Conservation (phyloP, 768 basidiomycete genomes). For the Boletellus emodensis region DNA sequence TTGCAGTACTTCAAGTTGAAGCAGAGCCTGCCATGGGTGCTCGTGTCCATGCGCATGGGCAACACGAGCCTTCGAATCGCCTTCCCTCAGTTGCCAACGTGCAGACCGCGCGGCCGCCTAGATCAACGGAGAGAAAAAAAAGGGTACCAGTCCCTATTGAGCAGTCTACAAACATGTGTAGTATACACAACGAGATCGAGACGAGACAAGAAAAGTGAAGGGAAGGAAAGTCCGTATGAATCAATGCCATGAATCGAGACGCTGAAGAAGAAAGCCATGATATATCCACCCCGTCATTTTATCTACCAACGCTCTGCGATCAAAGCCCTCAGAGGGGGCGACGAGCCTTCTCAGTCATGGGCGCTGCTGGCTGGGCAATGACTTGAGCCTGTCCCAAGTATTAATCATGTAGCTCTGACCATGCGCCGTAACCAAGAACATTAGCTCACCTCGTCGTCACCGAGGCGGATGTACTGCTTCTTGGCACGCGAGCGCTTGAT, state of each 20-base stretch:
- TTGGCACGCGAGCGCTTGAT: conserved; percentile 33
- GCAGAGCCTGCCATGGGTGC: no score
- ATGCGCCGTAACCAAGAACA: neutral
- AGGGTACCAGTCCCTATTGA: conserved; percentile 25
- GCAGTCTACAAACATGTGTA: conserved; percentile 15
- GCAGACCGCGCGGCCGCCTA: neutral
- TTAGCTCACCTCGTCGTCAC: conserved; percentile 35
- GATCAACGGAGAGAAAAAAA: neutral
- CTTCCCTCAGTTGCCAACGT: neutral
- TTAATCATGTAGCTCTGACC: conserved; percentile 8
- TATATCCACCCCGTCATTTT: conserved; percentile 1
- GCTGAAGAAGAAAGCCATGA: neutral
- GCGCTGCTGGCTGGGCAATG: conserved; percentile 13
- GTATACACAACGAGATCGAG: conserved; percentile 10
- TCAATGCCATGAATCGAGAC: conserved; percentile 18
- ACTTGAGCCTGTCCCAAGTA: conserved; percentile 13
- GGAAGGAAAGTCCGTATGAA: conserved; percentile 15
- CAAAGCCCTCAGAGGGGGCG: conserved; percentile 20
- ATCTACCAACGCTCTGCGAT: neutral
- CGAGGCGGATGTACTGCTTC: conserved; percentile 34
- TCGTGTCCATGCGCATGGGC: no score
- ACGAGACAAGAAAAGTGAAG: neutral
- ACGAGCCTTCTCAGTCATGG: conserved; percentile 29
- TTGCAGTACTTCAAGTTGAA: no score
- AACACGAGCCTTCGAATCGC: no score